Conservation (phyloP, 139 green algal species). For the Medakamo hakoo region DNA sequence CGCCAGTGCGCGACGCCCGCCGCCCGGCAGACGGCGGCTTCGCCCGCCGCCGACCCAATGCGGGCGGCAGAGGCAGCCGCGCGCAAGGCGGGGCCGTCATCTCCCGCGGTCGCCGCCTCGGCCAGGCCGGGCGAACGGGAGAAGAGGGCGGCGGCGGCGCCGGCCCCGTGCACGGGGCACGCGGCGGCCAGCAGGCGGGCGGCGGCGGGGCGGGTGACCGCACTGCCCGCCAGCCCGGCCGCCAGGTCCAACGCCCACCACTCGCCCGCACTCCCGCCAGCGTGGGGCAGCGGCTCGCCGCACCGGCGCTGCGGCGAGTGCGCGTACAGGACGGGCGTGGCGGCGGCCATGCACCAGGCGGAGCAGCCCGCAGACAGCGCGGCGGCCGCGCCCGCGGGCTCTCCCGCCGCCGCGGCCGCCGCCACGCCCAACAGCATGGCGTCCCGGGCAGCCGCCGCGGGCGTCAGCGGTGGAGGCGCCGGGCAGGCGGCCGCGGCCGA, state of each 20-base stretch:
- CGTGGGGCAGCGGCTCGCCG: not conserved
- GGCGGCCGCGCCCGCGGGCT: not conserved
- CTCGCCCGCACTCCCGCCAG: too few relatives aligned
- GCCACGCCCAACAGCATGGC: not conserved
- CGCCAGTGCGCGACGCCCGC: not conserved
- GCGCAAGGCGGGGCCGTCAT: not conserved
- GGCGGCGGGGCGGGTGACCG: not conserved
- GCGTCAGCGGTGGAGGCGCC: not conserved
- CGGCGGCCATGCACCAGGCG: not conserved
- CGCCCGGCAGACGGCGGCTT: not conserved
- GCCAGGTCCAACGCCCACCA: not conserved
- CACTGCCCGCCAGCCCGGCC: not conserved
- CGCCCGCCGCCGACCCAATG: not conserved
- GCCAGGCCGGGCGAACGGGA: not conserved
- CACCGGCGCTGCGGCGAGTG: too few relatives aligned
- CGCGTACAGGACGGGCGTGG: not conserved
- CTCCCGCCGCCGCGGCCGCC: too few relatives aligned
- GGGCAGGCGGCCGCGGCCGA: too few relatives aligned
- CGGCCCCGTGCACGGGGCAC: not conserved
- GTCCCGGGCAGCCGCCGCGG: not conserved
- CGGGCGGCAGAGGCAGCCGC: too few relatives aligned
- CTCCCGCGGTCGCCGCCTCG: too few relatives aligned
- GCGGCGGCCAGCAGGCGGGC: not conserved
- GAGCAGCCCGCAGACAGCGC: not conserved
- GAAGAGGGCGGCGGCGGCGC: not conserved